Base-by-base conservation (phyloP, 495 filamentous ascomycete genomes). In the Entonaema liquescens region DNA sequence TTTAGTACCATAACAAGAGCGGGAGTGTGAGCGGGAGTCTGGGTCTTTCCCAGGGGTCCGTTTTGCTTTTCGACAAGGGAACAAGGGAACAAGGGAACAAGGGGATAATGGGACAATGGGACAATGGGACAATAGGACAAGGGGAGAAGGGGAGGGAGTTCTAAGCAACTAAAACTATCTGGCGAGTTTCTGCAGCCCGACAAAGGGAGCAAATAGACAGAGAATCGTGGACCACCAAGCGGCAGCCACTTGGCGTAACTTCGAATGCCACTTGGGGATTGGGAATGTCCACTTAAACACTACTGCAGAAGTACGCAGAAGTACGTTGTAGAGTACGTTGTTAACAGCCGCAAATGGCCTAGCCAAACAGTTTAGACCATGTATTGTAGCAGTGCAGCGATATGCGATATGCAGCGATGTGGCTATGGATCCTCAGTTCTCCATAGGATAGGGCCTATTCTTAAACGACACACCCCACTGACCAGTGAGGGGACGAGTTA, bases 141-240 rank as follows among this genome's bases (percentile, higher is more conserved):
- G n/a, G n/a, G n/a, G n/a, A n/a, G n/a, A n/a, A n/a, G n/a, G n/a
- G 65, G 50, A 56, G 65, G 60, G 31, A 73, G 61, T 56, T 73
- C 70, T 73, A 68, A 73, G 56, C 29, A 9, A n/a, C n/a, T n/a
- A n/a, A n/a, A n/a, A n/a, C n/a, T n/a, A n/a, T n/a, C n/a, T n/a
- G n/a, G n/a, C n/a, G n/a, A n/a, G n/a, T n/a, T 57, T 73, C 70
- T 69, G 70, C 70, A 73, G 63, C 65, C 70, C 65, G 70, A 73
- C 70, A 23, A 73, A 73, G 68, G 70, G 31, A 33, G 65, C 65
- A 73, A 57, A 53, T 53, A 53, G 63, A 68, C 6, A 44, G 58
- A 52, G 65, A 68, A 73, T 73, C 70, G 70, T 68, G 70, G 70
- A 44, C 65, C 65, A 65, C 68, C 70, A 62, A 73, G 65, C 61